A percentile compares a stretch with the other conserved stretches of the same genome.
These are phyloP conservation scores for Colletotrichum sp. DNA, from an alignment of 2,329 filamentous ascomycete species.

Conservation along the genomic window DNA sequence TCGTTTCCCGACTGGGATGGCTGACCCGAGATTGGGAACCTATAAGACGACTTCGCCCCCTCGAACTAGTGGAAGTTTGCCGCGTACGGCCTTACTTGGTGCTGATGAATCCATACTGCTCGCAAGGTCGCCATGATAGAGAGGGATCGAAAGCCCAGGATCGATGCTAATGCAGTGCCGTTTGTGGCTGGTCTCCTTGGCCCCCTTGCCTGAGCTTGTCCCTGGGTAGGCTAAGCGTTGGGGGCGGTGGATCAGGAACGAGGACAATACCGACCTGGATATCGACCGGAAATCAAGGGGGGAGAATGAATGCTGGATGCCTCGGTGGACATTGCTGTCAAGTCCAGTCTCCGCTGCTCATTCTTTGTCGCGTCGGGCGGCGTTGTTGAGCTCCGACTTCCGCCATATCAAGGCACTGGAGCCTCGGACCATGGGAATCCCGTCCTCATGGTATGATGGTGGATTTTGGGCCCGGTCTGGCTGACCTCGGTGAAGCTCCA, in stretches of 20 bases:
- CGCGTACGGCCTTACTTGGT: background rate
- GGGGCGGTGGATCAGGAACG: background rate
- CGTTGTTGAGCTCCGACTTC: background rate
- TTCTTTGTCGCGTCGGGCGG: background rate
- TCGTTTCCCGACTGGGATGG: background rate
- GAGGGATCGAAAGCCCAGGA: background rate
- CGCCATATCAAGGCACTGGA: background rate
- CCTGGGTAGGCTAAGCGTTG: background rate
- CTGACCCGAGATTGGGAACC: background rate
- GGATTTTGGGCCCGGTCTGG: background rate
- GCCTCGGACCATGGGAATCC: background rate
- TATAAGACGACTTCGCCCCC: constrained; percentile 3
- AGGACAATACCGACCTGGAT: background rate
- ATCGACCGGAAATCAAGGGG: background rate
- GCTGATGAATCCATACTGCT: background rate
- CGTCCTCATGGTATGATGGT: background rate
- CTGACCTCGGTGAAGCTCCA: background rate
- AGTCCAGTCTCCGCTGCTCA: background rate
- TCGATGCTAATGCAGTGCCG: background rate
- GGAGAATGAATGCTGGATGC: background rate
- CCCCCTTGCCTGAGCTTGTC: background rate
- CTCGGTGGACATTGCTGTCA: background rate
- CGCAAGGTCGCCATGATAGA: background rate
- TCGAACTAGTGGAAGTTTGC: constrained; percentile 6
- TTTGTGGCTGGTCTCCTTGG: background rate